Evolutionary conservation across 495 filamentous ascomycete species (phyloP).

Genomic region (Staphylotrichum tortipilum): DNA sequence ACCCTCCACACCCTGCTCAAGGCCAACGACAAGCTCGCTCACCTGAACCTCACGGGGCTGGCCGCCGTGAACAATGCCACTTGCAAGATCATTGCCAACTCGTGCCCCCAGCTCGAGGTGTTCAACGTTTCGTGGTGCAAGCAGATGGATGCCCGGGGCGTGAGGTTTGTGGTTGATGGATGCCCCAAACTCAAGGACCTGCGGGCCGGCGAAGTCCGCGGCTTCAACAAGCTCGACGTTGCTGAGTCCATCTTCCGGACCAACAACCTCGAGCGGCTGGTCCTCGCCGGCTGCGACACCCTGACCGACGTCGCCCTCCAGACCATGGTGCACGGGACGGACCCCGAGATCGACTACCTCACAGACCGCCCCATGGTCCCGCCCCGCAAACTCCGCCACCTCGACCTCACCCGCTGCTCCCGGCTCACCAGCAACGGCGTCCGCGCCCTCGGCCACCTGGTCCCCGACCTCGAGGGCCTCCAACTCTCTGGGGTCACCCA

Average conservation of each 20-base stretch:
- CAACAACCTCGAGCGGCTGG: constrained; percentile 72
- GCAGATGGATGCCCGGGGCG: constrained; percentile 72
- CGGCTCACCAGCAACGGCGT: constrained; percentile 64
- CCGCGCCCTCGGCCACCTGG: constrained; percentile 55
- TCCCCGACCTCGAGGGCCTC: constrained; percentile 73
- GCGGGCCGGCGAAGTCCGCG: constrained; percentile 69
- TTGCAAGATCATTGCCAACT: constrained; percentile 77
- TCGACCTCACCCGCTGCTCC: constrained; percentile 75
- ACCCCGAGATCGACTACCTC: constrained; percentile 69
- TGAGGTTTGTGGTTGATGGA: constrained; percentile 60
- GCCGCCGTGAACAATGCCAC: constrained; percentile 71
- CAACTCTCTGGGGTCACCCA: constrained; percentile 63
- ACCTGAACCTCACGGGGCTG: constrained; percentile 79
- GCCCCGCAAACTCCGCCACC: constrained; percentile 68
- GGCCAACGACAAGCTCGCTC: constrained; percentile 65
- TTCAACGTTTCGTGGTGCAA: constrained; percentile 91
- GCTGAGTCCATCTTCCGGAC: constrained; percentile 63
- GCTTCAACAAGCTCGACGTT: constrained; percentile 64
- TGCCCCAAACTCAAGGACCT: constrained; percentile 72
- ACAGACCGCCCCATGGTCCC: constrained; percentile 68
- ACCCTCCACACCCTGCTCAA: constrained; percentile 73
- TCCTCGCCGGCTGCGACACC: constrained; percentile 67
- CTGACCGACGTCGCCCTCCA: constrained; percentile 63
- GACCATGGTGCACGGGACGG: constrained; percentile 61
- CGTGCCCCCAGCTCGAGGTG: constrained; percentile 69